Percentiles rank a stretch among this genome's conserved stretches.
These are phyloP conservation scores for Ogataea populi-albae DNA, from an alignment of 805 yeast genomes.

Conservation along the genomic window DNA sequence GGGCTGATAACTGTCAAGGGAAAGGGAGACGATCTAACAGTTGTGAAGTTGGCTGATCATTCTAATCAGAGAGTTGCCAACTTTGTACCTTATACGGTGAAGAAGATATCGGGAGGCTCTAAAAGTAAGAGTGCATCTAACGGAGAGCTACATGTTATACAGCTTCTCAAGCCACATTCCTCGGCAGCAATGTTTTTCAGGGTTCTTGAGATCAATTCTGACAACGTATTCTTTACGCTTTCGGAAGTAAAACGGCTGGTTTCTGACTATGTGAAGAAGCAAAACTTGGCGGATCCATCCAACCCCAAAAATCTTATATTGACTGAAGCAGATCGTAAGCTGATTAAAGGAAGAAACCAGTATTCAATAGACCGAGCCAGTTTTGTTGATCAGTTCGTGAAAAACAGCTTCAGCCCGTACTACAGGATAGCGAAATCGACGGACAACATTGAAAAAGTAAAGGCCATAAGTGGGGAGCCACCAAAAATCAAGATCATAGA, in stretches of 20 bases:
- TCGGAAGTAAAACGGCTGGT: conserved; percentile 54
- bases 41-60: conserved; percentile 48
- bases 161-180: conserved; percentile 56
- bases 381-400: conserved; percentile 42
- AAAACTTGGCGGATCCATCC: conserved; percentile 47
- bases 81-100: conserved; percentile 62
- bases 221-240: conserved; percentile 44
- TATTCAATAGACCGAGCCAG: conserved; percentile 38
- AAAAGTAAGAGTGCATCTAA: conserved; percentile 5
- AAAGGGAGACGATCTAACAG: conserved; percentile 73
- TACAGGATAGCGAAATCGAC: conserved; percentile 45
- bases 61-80: conserved; percentile 47
- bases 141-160: conserved; percentile 30
- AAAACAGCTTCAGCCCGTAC: conserved; percentile 42
- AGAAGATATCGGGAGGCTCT: conserved; percentile 15
- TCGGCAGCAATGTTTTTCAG: conserved; percentile 47
- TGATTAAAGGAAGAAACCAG: conserved; percentile 22
- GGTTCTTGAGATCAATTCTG: conserved; percentile 35
- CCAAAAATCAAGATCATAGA: conserved; percentile 68
- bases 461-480: conserved; percentile 58
- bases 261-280: conserved; percentile 51
- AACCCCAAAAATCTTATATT: conserved; percentile 54
- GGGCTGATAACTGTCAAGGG: conserved; percentile 72
- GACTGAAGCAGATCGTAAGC: conserved; percentile 41
- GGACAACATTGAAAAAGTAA: conserved; percentile 32